phyloP scores from a whole-genome alignment of 2,329 filamentous ascomycete genomes.

The Fusarium oxysporum region DNA sequence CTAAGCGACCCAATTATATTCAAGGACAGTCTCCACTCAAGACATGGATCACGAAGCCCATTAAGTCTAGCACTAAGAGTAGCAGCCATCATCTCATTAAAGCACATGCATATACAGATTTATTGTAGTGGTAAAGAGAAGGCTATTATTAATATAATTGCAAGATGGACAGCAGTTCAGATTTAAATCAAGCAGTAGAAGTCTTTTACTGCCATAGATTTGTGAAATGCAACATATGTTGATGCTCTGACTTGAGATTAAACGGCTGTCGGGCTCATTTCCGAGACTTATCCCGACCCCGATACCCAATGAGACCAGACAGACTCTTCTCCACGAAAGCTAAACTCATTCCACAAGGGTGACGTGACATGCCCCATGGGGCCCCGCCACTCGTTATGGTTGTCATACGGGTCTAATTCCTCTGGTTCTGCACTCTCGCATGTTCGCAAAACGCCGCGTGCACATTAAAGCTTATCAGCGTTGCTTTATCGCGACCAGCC shows the following conservation, averaged over 20 bases:
- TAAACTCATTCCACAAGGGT: not conserved
- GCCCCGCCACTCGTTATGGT: not conserved
- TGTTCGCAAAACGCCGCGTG: not conserved
- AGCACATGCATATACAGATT: not conserved
- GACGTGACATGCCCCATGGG: not conserved
- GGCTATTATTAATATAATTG: accelerated
- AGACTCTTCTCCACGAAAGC: not conserved
- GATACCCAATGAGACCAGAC: not conserved
- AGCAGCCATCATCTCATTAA: not conserved
- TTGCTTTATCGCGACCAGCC: not conserved
- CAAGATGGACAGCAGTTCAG: accelerated
- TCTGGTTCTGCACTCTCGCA: not conserved
- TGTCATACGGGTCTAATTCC: not conserved
- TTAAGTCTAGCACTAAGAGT: not conserved
- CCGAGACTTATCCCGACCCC: not conserved
- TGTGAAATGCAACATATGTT: not conserved
- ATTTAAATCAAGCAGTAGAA: not conserved
- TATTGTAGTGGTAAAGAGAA: not conserved
- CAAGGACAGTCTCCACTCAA: accelerated
- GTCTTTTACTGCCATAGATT: accelerated
- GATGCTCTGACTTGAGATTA: accelerated
- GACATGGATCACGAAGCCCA: accelerated
- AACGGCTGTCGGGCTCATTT: not conserved
- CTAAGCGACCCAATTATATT: not conserved
- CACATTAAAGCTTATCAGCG: not conserved